Base-by-base conservation (phyloP, 2,329 filamentous ascomycete genomes). In the Nemania serpens region DNA sequence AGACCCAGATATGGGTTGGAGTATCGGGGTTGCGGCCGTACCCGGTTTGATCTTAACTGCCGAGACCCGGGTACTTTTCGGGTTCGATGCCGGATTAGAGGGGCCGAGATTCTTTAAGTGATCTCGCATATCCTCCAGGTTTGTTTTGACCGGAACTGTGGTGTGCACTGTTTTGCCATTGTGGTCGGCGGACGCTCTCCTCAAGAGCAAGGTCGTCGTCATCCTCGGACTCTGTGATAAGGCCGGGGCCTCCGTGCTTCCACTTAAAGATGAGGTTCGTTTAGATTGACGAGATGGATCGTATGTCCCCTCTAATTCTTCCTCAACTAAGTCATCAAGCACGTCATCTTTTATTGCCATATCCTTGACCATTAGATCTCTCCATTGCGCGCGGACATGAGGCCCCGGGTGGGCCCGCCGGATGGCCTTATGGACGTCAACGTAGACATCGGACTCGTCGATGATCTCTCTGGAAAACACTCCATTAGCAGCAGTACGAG, bases 351-450 rank as follows among this genome's bases (percentile, higher is more conserved):
- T 72, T 18, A 69, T 65, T 15, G 63, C 69, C 12, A 66, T 68
- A 29, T 73, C 67, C 34, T 69, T 75, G 34, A 64, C 54, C 73
- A 72, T 57, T 69, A 83, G 20, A 73, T 75, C 59, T 70, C 72
- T 66, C 33, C 77, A 73, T 41, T 76, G 74, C 33, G 79, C 83
- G 58, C 90, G 86, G 46, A 87, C 87, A 71, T 91, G 90, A 1
- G 94, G 94, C 1, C 93, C 93, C 22, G 93, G 93, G 18, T 89
- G 86, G 70, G 96, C 85, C 54, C 95, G 91, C 59, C 95, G 88
- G 68, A 99, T 97, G 20, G 95, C 95, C 79, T 98, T 98, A 81
- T 98, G 95, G 2, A 99, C 93, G 75, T 99, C 95, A 66, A 99
- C 89, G 71, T 96, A 99, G 11, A 99, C 95, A 76, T 99, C 95